Evolutionary conservation across 1,284 basidiomycete species (phyloP).

Genomic region (Boletellus deceptivus): DNA sequence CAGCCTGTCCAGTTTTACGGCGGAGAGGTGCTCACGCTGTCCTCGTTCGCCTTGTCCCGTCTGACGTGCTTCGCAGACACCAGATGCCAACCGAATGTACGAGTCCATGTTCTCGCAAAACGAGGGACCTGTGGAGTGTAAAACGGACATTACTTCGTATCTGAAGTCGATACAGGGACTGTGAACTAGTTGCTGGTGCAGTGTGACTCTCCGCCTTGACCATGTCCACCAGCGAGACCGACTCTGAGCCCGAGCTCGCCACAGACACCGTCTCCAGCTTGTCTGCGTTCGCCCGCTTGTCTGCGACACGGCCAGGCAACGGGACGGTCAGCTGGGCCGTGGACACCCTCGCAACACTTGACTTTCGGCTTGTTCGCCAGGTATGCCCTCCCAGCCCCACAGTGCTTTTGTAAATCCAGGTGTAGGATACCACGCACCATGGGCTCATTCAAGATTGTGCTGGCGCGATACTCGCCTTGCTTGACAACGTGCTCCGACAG

Average conservation of each 20-base stretch:
- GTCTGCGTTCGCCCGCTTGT: slow-evolving; percentile 20
- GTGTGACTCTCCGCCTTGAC: neutral
- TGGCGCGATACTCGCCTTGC: slow-evolving; percentile 34
- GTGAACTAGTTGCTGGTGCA: slow-evolving; percentile 28
- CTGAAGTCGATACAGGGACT: slow-evolving; percentile 60
- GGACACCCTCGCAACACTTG: slow-evolving; percentile 26
- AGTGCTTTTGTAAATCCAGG: neutral
- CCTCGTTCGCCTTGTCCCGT: slow-evolving; percentile 8
- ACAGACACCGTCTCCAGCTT: slow-evolving; percentile 14
- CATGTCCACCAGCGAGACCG: slow-evolving; percentile 41
- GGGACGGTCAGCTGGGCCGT: slow-evolving; percentile 23
- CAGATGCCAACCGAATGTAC: slow-evolving; percentile 53
- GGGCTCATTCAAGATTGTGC: slow-evolving; percentile 36
- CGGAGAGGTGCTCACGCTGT: slow-evolving; percentile 45
- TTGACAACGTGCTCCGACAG: slow-evolving; percentile 30
- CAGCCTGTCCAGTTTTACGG: slow-evolving; percentile 61
- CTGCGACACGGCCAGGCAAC: slow-evolving; percentile 8
- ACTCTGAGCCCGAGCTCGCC: slow-evolving; percentile 35
- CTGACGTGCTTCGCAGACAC: slow-evolving; percentile 41
- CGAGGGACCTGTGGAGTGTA: slow-evolving; percentile 52
- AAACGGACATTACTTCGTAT: slow-evolving; percentile 58
- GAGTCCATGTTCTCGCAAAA: slow-evolving; percentile 63
- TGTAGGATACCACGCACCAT: slow-evolving; percentile 37
- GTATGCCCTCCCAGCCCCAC: slow-evolving; percentile 12
- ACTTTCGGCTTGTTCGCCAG: slow-evolving; percentile 31